Percentiles rank a stretch among this genome's conserved stretches.
phyloP scores from a whole-genome alignment of 768 basidiomycete genomes.

The Hygrocybe punicea region DNA sequence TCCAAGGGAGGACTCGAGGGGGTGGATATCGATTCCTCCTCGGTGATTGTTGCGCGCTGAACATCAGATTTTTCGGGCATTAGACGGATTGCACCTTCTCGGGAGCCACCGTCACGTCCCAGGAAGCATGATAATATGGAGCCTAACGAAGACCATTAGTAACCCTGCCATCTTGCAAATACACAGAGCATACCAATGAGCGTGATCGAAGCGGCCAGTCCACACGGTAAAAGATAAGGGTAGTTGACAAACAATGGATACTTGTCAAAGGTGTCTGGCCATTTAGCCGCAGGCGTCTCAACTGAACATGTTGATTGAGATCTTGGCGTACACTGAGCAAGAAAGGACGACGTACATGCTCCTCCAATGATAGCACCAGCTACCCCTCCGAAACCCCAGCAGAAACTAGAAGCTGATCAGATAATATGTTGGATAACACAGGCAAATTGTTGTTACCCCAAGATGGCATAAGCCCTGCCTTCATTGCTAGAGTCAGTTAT shows the following conservation, averaged over 20 bases:
- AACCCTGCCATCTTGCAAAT: slow-evolving; percentile 3
- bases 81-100: slow-evolving; percentile 80
- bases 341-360: slow-evolving; percentile 57
- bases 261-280: slow-evolving; percentile 70
- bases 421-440: slow-evolving; percentile 4
- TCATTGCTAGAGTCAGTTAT: slow-evolving; percentile 93
- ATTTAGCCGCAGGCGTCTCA: slow-evolving; percentile 82
- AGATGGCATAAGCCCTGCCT: slow-evolving; percentile 88
- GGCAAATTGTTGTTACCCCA: slow-evolving; percentile 53
- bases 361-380: slow-evolving; percentile 85
- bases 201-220: slow-evolving; percentile 73
- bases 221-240: slow-evolving; percentile 89
- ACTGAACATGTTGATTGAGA: slow-evolving; percentile 43
- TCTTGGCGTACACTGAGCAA: background rate
- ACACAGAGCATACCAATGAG: slow-evolving; percentile 50
- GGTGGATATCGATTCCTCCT: slow-evolving; percentile 50
- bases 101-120: slow-evolving; percentile 84
- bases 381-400: slow-evolving; percentile 96
- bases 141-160: slow-evolving; percentile 42
- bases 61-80: slow-evolving; percentile 65
- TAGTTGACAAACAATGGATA: slow-evolving; percentile 67
- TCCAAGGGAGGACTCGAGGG: slow-evolving; percentile 45
- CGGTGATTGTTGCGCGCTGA: slow-evolving; percentile 53
- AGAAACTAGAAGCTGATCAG: slow-evolving; percentile 53
- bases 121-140: slow-evolving; percentile 86